Conservation (phyloP, 1,139 yeast genomes). For the Yamadazyma siamensis region DNA sequence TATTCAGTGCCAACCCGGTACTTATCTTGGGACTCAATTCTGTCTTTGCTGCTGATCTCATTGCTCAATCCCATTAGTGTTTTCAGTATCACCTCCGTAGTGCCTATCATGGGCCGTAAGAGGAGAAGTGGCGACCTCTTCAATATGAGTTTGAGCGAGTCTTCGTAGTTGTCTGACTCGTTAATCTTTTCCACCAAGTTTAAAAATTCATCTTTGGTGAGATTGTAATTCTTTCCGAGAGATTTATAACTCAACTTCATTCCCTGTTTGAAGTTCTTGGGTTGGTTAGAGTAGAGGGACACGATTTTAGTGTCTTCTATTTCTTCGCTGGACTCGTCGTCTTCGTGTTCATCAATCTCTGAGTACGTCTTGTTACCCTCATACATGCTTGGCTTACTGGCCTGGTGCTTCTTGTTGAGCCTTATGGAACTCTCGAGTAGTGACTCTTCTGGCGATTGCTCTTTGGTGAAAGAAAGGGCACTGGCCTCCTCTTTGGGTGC, state of each 20-base stretch:
- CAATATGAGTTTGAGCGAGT: slow-evolving; percentile 65
- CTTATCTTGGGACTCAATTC: slow-evolving; percentile 37
- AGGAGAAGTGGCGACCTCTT: slow-evolving; percentile 78
- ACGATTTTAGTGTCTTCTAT: slow-evolving; percentile 48
- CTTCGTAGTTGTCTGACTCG: slow-evolving; percentile 61
- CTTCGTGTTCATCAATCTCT: slow-evolving; percentile 22
- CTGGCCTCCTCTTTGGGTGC: slow-evolving; percentile 18
- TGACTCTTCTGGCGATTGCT: slow-evolving; percentile 6
- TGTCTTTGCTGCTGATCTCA: slow-evolving; percentile 62
- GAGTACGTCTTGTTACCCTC: slow-evolving; percentile 10
- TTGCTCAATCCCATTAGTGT: slow-evolving; percentile 82
- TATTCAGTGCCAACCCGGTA: slow-evolving; percentile 21
- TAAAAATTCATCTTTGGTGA: slow-evolving; percentile 63
- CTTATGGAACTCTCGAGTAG: slow-evolving; percentile 13
- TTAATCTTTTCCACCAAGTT: slow-evolving; percentile 60
- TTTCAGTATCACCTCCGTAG: slow-evolving; percentile 85
- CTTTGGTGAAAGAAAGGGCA: not conserved
- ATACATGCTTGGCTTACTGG: slow-evolving; percentile 7
- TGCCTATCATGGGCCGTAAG: slow-evolving; percentile 85
- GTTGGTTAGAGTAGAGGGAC: slow-evolving; percentile 85
- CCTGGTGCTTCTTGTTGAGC: slow-evolving; percentile 11
- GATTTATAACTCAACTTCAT: slow-evolving; percentile 68
- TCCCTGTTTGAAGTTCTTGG: slow-evolving; percentile 68
- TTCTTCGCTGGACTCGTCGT: slow-evolving; percentile 21
- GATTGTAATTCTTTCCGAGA: slow-evolving; percentile 61